Percentiles rank a stretch among this genome's conserved stretches.
Conservation (phyloP, 495 filamentous ascomycete genomes). For the Collariella sp. region DNA sequence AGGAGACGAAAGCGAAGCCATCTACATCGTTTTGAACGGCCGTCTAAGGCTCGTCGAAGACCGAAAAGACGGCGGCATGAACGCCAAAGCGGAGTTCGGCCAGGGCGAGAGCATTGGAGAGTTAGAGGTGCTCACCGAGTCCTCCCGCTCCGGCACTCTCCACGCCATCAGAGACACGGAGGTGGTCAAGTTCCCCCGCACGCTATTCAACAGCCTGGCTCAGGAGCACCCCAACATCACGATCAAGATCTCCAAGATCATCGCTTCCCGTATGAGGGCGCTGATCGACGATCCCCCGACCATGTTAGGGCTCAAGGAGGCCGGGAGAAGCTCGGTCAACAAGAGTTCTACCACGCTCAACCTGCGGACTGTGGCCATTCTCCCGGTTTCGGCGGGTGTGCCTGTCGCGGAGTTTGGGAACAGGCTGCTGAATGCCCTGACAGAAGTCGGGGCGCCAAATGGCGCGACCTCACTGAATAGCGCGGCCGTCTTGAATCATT, state of each 20-base stretch:
- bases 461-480: slow-evolving; percentile 92
- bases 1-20: slow-evolving; percentile 93
- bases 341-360: slow-evolving; percentile 80
- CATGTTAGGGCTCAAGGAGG: slow-evolving; percentile 33
- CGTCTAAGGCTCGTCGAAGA: slow-evolving; percentile 75
- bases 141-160: slow-evolving; percentile 74
- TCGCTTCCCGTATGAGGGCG: slow-evolving; percentile 87
- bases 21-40: slow-evolving; percentile 95
- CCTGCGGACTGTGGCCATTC: slow-evolving; percentile 80
- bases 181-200: slow-evolving; percentile 89
- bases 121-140: slow-evolving; percentile 94
- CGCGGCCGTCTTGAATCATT: slow-evolving; percentile 83
- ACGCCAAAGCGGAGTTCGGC: slow-evolving; percentile 85
- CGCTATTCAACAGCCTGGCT: slow-evolving; percentile 92
- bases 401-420: slow-evolving; percentile 93
- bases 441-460: slow-evolving; percentile 78
- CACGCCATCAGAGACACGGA: slow-evolving; percentile 97
- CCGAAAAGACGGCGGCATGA: slow-evolving; percentile 68
- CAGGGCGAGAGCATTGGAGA: slow-evolving; percentile 97
- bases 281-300: slow-evolving; percentile 66
- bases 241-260: slow-evolving; percentile 97
- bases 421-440: slow-evolving; percentile 75
- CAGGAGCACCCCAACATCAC: slow-evolving; percentile 97
- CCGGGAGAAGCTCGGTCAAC: slow-evolving; percentile 51
- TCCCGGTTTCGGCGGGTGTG: slow-evolving; percentile 85